Evolutionary conservation across 768 basidiomycete genomes (phyloP), one percentile per base, ranked within the genome.

Genomic region (Podaxis sp.): DNA sequence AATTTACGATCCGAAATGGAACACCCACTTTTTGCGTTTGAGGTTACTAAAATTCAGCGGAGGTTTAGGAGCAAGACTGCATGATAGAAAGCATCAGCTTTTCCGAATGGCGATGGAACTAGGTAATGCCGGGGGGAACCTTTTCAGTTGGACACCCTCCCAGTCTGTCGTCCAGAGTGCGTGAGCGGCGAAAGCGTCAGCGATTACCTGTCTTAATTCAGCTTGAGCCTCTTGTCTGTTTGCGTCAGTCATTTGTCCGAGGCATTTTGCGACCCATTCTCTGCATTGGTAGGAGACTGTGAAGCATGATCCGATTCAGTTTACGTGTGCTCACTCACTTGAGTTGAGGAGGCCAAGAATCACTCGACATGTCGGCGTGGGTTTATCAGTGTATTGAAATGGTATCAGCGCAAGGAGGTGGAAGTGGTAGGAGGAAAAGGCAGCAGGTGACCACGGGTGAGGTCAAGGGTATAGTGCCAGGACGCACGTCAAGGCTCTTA

Each of bases 171-270:
- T 91, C 86, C 92, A 90, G 26, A 99, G 82, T 1, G 90, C 84
- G 73, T 92, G 88, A 71, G 87, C 82, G 65, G 87, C 82, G 78
- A 93, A 96, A 76, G 95, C 89, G 68, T 95, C 87, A 85, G 92
- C 90, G 76, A 99, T 97, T 84, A 95, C 91, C 87, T 92, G 85
- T 86, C 95, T 95, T 72, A 99, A 79, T 82, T 99, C 97, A 64
- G 90, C 84, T 71, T 95, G 93, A 22, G 96, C 96, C 68, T 95
- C 94, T 54, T 78, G 77, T 74, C 90, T 87, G 77, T 96, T 98
- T 57, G 82, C 76, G 66, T 95, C 90, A 17, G 92, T 92, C 82
- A 96, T 96, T 77, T 95, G 89, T 26, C 92, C 89, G 26, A 99
- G 81, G 72, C 93, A 96, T 76, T 88, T 89, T 71, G 95, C 93